These are phyloP conservation scores for Proteromonas lacertae DNA, from an alignment of 352 stramenopile genomes.

Conservation along the genomic window DNA sequence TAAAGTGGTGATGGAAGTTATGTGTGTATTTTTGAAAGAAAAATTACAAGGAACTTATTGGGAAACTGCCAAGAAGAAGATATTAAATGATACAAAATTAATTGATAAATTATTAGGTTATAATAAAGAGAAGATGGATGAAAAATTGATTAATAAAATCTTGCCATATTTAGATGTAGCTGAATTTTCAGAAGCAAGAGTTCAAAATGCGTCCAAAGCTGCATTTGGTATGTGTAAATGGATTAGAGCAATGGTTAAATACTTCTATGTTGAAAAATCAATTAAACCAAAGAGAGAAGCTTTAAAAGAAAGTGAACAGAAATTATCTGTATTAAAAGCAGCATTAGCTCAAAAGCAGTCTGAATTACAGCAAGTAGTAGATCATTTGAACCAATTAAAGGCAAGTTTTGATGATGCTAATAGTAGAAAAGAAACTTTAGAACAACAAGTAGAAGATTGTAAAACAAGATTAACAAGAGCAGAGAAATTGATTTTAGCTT, in stretches of 20 bases:
- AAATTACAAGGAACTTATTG: constrained; percentile 66
- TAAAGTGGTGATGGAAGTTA: constrained; percentile 64
- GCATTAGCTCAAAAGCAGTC: constrained; percentile 48
- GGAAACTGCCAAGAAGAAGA: constrained; percentile 49
- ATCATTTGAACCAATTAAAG: constrained; percentile 50
- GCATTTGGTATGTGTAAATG: constrained; percentile 61
- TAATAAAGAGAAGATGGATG: constrained; percentile 68
- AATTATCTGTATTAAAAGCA: constrained; percentile 35
- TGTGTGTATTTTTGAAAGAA: constrained; percentile 73
- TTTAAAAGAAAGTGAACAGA: constrained; percentile 39
- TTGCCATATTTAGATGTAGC: constrained; percentile 27
- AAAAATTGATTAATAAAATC: constrained; percentile 47
- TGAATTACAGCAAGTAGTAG: constrained; percentile 46
- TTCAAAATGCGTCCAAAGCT: constrained; percentile 53
- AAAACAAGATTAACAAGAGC: constrained; percentile 51
- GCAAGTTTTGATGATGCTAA: constrained; percentile 35
- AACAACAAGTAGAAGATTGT: constrained; percentile 48
- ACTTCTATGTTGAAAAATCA: constrained; percentile 54
- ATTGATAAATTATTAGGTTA: constrained; percentile 63
- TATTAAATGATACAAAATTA: constrained; percentile 58
- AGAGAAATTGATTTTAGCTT: constrained; percentile 54
- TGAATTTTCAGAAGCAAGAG: constrained; percentile 64
- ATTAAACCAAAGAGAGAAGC: constrained; percentile 61
- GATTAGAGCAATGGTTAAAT: constrained; percentile 79
- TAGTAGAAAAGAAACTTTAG: constrained; percentile 41